Percentiles rank a stretch among this genome's conserved stretches.
These are phyloP conservation scores for Tothia fuscella DNA, from an alignment of 2,329 filamentous ascomycete species.

Conservation along the genomic window DNA sequence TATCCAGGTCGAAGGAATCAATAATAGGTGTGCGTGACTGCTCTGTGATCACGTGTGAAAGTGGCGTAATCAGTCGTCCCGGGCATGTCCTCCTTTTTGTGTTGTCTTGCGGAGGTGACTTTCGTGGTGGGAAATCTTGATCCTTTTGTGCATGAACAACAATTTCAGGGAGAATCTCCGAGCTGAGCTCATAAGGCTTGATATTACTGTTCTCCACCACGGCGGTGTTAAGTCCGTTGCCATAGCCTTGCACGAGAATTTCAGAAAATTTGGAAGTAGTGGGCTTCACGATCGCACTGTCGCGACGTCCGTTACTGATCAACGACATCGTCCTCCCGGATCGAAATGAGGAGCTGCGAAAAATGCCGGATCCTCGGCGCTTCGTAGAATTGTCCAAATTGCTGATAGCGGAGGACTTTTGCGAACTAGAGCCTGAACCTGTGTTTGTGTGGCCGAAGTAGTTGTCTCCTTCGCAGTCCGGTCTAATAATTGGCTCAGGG, in stretches of 20 bases:
- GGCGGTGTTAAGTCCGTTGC: conserved; percentile 22
- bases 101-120: not conserved
- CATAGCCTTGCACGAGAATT: conserved; percentile 27
- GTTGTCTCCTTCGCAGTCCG: conserved; percentile 34
- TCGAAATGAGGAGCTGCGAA: conserved; percentile 25
- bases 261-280: conserved; percentile 22
- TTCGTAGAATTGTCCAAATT: conserved; percentile 11
- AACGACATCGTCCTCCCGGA: conserved; percentile 21
- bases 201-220: not conserved
- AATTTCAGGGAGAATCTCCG: conserved; percentile 5
- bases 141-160: no score
- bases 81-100: not conserved
- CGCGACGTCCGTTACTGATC: conserved; percentile 18
- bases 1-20: conserved; percentile 1
- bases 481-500: conserved; percentile 24
- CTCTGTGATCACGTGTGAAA: not conserved
- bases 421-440: conserved; percentile 9
- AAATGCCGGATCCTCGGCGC: conserved; percentile 12
- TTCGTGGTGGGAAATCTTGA: not conserved
- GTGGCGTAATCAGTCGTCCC: not conserved
- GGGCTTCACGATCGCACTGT: conserved; percentile 18
- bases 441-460: conserved; percentile 15
- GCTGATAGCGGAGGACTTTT: not conserved
- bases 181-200: not conserved
- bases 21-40: conserved; percentile 1